A percentile compares a stretch with the other conserved stretches of the same genome.
Evolutionary conservation across 345 rosid species (phyloP).

Genomic region (Crucihimalaya himalaica): DNA sequence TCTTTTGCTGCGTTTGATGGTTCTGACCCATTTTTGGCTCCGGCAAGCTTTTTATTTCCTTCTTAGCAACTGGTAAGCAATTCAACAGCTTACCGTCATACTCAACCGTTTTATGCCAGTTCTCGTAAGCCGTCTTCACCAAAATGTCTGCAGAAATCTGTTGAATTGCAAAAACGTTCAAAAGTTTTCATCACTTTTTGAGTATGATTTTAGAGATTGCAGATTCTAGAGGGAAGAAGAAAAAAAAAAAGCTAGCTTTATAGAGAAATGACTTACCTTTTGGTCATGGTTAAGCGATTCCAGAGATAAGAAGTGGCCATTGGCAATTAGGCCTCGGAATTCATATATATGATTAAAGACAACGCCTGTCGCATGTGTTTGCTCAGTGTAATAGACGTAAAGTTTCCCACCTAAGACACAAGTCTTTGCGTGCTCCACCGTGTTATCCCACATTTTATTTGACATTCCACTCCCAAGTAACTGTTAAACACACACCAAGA

Average conservation of each 20-base stretch:
- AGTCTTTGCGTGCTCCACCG: constrained; percentile 90
- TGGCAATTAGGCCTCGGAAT: constrained; percentile 66
- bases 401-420: constrained; percentile 80
- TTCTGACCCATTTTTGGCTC: constrained; percentile 19
- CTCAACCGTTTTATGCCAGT: constrained; percentile 77
- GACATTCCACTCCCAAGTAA: constrained; percentile 96
- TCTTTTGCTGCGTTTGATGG: constrained; percentile 26
- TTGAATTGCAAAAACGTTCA: background rate
- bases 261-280: constrained; percentile 52
- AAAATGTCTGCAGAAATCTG: constrained; percentile 77
- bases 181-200: background rate
- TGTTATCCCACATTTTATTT: constrained; percentile 92
- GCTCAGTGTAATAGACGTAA: constrained; percentile 66
- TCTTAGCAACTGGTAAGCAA: constrained; percentile 41
- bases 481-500: constrained; percentile 40
- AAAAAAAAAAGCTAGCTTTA: background rate
- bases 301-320: constrained; percentile 64
- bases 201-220: background rate
- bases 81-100: constrained; percentile 74
- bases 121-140: constrained; percentile 78
- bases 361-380: constrained; percentile 52
- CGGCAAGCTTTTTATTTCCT: constrained; percentile 34
- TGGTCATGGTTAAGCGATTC: constrained; percentile 71
- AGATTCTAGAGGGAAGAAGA: background rate
- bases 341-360: constrained; percentile 83